Evolutionary conservation across 805 yeast species (phyloP), one percentile per base, ranked within the genome.

Genomic region (Candida argentea): DNA sequence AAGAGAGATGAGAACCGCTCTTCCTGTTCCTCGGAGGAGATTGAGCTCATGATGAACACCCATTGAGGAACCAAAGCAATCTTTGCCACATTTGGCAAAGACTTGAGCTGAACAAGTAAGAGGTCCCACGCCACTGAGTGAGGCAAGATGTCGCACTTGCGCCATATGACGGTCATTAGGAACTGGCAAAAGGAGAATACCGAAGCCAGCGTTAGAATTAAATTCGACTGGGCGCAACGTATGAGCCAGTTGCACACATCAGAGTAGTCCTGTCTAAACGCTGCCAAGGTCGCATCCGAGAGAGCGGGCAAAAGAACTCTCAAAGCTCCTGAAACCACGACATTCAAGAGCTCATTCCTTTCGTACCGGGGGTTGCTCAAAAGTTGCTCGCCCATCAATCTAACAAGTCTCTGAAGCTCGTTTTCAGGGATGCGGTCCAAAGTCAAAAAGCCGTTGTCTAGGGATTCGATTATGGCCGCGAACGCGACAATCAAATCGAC

Each of bases 171-270:
- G 11, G 35, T 33, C 5, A 65, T 31, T 5, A 60, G 33, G 3
- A 70, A 43, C 9, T 38, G 39, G 3, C 62, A 42, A 13, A 65
- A 48, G 14, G 46, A 50, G 2, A 40, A 14, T 3, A 43, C 37
- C 2, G 69, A 52, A 2, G 14, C 13, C 14, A 54, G 61, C 1
- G 73, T 65, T 27, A 53, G 40, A 9, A 74, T 47, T 26, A 67
- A 46, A 3, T 47, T 40, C 18, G 60, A 67, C 1, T 53, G 49
- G 4, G 61, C 58, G 26, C 73, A 50, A 11, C 48, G 39, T 3
- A 55, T 22, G 6, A 73, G 34, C 64, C 72, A 76, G 1, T 51
- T 44, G 22, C 61, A 51, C 12, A 76, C 58, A 37, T 74, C 80
- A 20, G 40, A 42, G 24, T 64, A 61, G 27, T 72, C 77, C 3